Percentiles rank a stretch among this genome's conserved stretches.
These are phyloP conservation scores for Beauveria asiatica DNA, from an alignment of 2,329 filamentous ascomycete genomes.

Conservation along the genomic window DNA sequence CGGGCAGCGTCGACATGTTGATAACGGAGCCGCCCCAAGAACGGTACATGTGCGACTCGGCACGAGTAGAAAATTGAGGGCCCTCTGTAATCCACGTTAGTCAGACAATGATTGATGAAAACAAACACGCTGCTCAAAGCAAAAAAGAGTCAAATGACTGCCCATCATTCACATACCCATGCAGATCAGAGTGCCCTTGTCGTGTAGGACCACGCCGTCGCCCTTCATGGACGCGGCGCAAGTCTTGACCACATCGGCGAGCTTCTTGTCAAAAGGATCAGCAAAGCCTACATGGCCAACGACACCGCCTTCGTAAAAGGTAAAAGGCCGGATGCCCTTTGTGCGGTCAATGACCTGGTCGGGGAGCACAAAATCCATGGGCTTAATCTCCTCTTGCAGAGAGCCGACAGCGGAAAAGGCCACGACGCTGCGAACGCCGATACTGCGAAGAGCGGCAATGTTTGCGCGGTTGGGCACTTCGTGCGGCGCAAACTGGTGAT, in stretches of 20 bases:
- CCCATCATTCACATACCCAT: constrained; percentile 57
- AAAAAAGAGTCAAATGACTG: not conserved
- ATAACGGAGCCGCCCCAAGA: constrained; percentile 89
- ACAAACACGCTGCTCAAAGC: too few relatives aligned
- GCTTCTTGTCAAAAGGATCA: constrained; percentile 78
- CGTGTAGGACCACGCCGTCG: constrained; percentile 77
- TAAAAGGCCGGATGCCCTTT: constrained; percentile 88
- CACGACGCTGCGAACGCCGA: constrained; percentile 86
- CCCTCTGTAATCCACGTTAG: constrained; percentile 53
- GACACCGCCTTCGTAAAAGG: constrained; percentile 87
- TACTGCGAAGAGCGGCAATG: constrained; percentile 86
- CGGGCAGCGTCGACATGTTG: constrained; percentile 95
- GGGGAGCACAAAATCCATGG: constrained; percentile 92
- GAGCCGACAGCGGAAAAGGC: constrained; percentile 94
- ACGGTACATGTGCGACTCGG: constrained; percentile 92
- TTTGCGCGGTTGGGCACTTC: constrained; percentile 94
- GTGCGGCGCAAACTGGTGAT: constrained; percentile 87
- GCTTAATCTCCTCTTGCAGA: constrained; percentile 84
- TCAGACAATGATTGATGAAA: not conserved
- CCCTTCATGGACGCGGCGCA: constrained; percentile 72
- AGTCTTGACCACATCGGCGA: constrained; percentile 67
- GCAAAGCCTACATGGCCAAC: constrained; percentile 94
- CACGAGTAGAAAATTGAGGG: constrained; percentile 94
- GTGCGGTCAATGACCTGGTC: constrained; percentile 97
- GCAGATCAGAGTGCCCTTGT: constrained; percentile 76